phyloP scores from a whole-genome alignment of 352 stramenopile genomes.

The Globisporangium abappressorium region DNA sequence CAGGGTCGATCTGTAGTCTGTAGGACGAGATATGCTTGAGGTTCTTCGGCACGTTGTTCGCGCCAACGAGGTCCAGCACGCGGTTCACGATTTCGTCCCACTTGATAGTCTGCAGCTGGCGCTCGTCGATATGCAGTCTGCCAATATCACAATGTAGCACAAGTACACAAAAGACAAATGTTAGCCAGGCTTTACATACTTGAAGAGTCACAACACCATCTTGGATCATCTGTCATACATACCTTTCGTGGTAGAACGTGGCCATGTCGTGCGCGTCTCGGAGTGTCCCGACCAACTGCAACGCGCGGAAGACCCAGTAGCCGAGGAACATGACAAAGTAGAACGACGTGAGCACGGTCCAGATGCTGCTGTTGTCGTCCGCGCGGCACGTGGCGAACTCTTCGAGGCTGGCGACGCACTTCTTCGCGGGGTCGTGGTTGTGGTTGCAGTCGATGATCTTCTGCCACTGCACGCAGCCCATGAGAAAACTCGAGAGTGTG shows the following conservation, averaged over 20 bases:
- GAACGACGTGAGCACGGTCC: conserved; percentile 73
- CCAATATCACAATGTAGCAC: neutral
- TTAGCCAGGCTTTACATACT: neutral
- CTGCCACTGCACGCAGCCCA: conserved; percentile 96
- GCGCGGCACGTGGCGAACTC: conserved; percentile 68
- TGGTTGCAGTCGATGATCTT: conserved; percentile 80
- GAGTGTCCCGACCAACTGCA: conserved; percentile 83
- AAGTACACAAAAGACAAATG: neutral
- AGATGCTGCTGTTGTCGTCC: conserved; percentile 41
- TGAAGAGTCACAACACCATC: neutral
- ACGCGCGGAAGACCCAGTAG: conserved; percentile 89
- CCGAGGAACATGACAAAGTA: conserved; percentile 94
- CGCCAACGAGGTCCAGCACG: conserved; percentile 69
- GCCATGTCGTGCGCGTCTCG: conserved; percentile 89
- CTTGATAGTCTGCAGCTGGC: conserved; percentile 78
- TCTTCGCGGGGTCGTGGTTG: conserved; percentile 58
- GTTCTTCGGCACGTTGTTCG: conserved; percentile 75
- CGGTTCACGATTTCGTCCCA: conserved; percentile 91
- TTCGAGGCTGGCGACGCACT: conserved; percentile 77
- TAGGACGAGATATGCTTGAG: conserved; percentile 84
- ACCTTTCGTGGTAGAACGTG: conserved; percentile 88
- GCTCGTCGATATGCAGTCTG: conserved; percentile 84
- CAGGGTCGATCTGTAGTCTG: conserved; percentile 78
- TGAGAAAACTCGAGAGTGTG: conserved; percentile 91
- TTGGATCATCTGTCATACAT: neutral